Conservation (phyloP, 805 yeast species). For the Suhomyces canberraensis region DNA sequence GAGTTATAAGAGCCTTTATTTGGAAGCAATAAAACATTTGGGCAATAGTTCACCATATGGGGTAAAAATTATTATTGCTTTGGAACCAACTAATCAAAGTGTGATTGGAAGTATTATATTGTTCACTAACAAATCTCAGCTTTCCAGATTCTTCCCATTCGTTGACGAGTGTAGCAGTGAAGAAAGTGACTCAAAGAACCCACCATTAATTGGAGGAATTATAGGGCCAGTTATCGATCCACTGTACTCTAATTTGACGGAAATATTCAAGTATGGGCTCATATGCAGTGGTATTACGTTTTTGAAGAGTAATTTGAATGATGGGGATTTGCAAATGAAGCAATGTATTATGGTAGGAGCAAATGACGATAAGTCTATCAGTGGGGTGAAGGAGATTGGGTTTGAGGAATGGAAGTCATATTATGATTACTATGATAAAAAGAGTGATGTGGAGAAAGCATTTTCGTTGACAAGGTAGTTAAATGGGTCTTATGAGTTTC, state of each 20-base stretch:
- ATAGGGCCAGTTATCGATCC: constrained; percentile 54
- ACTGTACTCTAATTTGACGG: constrained; percentile 48
- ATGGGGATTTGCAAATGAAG: constrained; percentile 23
- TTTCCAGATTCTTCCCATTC: constrained; percentile 51
- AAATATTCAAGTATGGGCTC: constrained; percentile 54
- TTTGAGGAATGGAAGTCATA: constrained; percentile 38
- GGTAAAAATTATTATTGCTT: constrained; percentile 47
- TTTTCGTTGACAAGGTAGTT: too few species aligned
- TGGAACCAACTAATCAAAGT: constrained; percentile 50
- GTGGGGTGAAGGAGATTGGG: constrained; percentile 42
- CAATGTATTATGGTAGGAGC: constrained; percentile 38
- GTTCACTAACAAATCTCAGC: constrained; percentile 43
- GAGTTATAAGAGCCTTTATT: constrained; percentile 26
- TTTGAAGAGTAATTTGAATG: constrained; percentile 33
- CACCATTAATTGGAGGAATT: constrained; percentile 44
- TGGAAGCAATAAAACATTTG: constrained; percentile 33
- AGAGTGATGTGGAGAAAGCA: constrained; percentile 2
- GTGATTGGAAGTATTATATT: constrained; percentile 52
- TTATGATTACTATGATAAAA: constrained; percentile 31
- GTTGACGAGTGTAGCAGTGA: constrained; percentile 37
- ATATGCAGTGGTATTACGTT: constrained; percentile 54
- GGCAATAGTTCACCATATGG: constrained; percentile 28
- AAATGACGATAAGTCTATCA: constrained; percentile 30
- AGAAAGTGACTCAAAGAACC: neutral
- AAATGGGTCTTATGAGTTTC: too few species aligned